Evolutionary conservation across 306 rosid genomes (phyloP).

Genomic region (Acacia confusa): DNA sequence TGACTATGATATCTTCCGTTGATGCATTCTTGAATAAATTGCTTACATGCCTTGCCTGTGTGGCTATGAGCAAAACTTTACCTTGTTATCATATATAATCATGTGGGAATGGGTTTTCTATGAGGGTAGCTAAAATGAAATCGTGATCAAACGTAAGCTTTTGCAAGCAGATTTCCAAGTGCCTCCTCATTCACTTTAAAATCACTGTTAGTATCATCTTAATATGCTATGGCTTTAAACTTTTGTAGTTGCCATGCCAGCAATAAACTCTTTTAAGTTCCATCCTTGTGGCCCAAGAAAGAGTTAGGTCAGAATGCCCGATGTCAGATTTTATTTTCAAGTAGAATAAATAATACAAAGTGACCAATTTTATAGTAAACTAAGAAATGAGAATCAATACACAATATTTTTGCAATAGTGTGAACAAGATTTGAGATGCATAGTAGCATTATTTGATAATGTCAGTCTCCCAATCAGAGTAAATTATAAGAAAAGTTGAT

Average conservation of each 20-base stretch:
- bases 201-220: neutral
- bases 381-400: neutral
- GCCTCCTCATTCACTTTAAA: neutral
- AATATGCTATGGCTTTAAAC: neutral
- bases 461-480: neutral
- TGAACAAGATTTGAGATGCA: neutral
- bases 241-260: neutral
- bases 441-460: neutral
- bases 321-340: neutral
- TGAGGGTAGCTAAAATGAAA: neutral
- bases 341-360: neutral
- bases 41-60: neutral
- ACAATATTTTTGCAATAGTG: neutral
- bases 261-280: neutral
- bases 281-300: neutral
- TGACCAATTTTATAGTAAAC: neutral
- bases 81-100: neutral
- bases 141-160: neutral
- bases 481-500: neutral
- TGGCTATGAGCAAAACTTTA: neutral
- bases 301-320: neutral
- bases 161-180: neutral
- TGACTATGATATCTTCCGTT: slow-evolving; percentile 11
- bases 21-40: slow-evolving; percentile 5
- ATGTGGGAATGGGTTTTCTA: neutral